Evolutionary conservation across 768 basidiomycete genomes (phyloP).

Genomic region (Hemileccinum impolitum): DNA sequence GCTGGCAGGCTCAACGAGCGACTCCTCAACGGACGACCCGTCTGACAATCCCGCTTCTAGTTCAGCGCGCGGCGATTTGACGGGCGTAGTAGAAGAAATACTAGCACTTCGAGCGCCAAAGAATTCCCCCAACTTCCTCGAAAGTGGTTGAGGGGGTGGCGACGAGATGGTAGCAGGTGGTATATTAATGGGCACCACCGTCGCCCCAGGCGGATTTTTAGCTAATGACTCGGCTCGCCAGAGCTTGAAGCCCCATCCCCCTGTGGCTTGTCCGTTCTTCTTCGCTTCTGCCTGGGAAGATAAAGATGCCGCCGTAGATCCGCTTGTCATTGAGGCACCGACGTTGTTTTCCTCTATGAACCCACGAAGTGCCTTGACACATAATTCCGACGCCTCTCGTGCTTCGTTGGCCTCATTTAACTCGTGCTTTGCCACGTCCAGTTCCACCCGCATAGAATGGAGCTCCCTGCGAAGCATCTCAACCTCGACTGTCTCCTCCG

Average conservation of each 20-base stretch:
- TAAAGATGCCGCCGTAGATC: slow-evolving; percentile 13
- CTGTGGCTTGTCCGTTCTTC: slow-evolving; percentile 28
- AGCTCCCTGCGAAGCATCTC: slow-evolving; percentile 63
- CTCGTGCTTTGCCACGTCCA: slow-evolving; percentile 64
- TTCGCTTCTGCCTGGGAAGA: slow-evolving; percentile 32
- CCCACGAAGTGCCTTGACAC: slow-evolving; percentile 75
- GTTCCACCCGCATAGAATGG: slow-evolving; percentile 47
- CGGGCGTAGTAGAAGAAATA: slow-evolving; percentile 42
- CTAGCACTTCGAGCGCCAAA: slow-evolving; percentile 55
- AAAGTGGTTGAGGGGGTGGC: slow-evolving; percentile 43
- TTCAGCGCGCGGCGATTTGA: slow-evolving; percentile 23
- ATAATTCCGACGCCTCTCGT: slow-evolving; percentile 81
- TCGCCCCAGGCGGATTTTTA: slow-evolving; percentile 26
- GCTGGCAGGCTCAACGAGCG: slow-evolving; percentile 32
- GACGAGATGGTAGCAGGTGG: slow-evolving; percentile 20
- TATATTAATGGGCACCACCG: slow-evolving; percentile 25
- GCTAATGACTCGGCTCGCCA: slow-evolving; percentile 48
- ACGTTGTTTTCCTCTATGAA: slow-evolving; percentile 77
- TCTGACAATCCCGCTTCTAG: slow-evolving; percentile 31
- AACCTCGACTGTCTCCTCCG: slow-evolving; percentile 41
- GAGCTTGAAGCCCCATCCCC: slow-evolving; percentile 69
- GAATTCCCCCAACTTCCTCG: slow-evolving; percentile 68
- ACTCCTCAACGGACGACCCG: slow-evolving; percentile 36
- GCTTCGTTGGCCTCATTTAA: slow-evolving; percentile 79
- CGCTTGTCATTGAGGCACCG: slow-evolving; percentile 34